Evolutionary conservation across 306 rosid genomes (phyloP), one percentile per base, ranked within the genome.

Genomic region (Vigna radiata): DNA sequence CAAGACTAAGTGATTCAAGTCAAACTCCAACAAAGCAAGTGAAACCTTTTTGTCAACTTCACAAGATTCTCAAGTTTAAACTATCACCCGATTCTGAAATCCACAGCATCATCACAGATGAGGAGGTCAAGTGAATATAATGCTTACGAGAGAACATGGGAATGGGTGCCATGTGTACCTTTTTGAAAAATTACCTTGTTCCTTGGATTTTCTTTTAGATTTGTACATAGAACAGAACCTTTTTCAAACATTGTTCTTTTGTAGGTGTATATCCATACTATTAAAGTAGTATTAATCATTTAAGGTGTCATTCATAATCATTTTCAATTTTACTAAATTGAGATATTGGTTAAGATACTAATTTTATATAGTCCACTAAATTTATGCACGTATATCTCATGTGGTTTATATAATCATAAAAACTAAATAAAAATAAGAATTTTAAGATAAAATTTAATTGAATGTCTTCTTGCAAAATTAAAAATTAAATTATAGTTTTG

Each of bases 51-150:
- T 81, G 91, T 15, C 81, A 80, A 61, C 85, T 91, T 74, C 89
- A 89, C 6, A 86, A 77, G 88, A 83, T 87, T 77, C 84, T 93
- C 52, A 90, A 88, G 75, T 91, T 91, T 82, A 86, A 87, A 79
- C 49, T 86, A 84, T 78, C 88, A 10, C 83, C 86, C 27, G 85
- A 87, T 86, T 85, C 88, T 58, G 85, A 73, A 25, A 70, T 60
- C 78, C 87, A 37, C 52, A 71, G 0, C 27, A 25, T 8, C 41
- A 33, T 41, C 60, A 76, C 80, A 49, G 17, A 73, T 15, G 79
- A 86, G 75, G 72, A 79, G 62, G 25, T 78, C 66, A 75, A 47
- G 31, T 71, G 76, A 81, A 82, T 60, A 66, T 56, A 19, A 49
- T 72, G 17, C 27, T 11, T 36, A 8, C 12, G 21, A 29, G 23